These are phyloP conservation scores for Metarhizium rileyi DNA, from an alignment of 2,329 filamentous ascomycete genomes.

Conservation along the genomic window DNA sequence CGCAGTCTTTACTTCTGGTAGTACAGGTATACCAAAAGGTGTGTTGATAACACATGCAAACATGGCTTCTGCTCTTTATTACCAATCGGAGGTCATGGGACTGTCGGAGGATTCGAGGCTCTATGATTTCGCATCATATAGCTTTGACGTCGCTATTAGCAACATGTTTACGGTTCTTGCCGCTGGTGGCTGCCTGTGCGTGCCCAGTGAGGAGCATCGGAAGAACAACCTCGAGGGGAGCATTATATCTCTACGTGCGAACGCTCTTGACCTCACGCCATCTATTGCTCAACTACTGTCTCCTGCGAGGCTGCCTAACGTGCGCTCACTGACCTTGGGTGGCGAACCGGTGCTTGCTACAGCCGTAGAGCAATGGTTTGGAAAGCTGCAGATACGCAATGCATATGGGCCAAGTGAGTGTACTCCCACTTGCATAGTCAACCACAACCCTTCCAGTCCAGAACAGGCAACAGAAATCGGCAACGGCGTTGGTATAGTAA, in stretches of 20 bases:
- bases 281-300: neutral
- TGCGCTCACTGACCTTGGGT: neutral
- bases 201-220: neutral
- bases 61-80: neutral
- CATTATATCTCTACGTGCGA: neutral
- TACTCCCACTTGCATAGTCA: too few species aligned
- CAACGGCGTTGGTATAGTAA: neutral
- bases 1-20: slow-evolving; percentile 9
- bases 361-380: too few species aligned
- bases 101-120: neutral
- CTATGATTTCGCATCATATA: neutral
- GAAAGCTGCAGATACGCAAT: too few species aligned
- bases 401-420: too few species aligned
- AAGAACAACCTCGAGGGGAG: neutral
- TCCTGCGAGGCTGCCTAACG: neutral
- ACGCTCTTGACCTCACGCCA: neutral
- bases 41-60: slow-evolving; percentile 8
- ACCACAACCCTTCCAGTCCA: neutral
- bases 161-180: neutral
- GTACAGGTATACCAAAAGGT: slow-evolving; percentile 11
- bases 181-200: neutral
- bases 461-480: neutral
- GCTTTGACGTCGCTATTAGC: neutral
- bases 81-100: neutral
- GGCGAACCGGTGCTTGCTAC: too few species aligned